Conservation (phyloP, 1,284 basidiomycete genomes). For the Caloboletus inedulis region DNA sequence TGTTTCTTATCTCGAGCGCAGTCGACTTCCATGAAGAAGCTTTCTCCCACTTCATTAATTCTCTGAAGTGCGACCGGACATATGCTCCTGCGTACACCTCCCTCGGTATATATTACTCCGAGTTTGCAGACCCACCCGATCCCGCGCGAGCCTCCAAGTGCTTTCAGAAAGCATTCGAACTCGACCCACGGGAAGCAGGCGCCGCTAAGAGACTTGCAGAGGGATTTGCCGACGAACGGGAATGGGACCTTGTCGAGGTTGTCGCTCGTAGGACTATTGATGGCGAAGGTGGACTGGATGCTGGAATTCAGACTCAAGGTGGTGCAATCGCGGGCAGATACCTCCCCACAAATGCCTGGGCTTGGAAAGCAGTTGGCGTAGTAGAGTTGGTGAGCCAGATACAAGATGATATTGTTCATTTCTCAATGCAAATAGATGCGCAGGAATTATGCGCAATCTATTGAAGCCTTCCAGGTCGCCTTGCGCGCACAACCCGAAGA, state of each 20-base stretch:
- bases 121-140: conserved; percentile 72
- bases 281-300: conserved; percentile 80
- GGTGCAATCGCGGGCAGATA: conserved; percentile 48
- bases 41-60: conserved; percentile 79
- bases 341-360: conserved; percentile 88
- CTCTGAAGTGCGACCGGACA: conserved; percentile 73
- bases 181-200: conserved; percentile 85
- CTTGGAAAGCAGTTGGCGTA: conserved; percentile 95
- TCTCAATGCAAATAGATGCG: conserved; percentile 52
- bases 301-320: conserved; percentile 49
- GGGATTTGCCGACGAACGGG: conserved; percentile 88
- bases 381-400: conserved; percentile 76
- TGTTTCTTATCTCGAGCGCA: conserved; percentile 22
- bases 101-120: conserved; percentile 87
- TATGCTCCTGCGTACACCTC: conserved; percentile 94
- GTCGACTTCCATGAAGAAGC: conserved; percentile 55
- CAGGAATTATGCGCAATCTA: conserved; percentile 74
- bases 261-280: conserved; percentile 91
- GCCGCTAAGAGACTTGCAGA: conserved; percentile 84
- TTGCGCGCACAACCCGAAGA: conserved; percentile 81
- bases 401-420: background rate
- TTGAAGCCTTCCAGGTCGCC: conserved; percentile 85
- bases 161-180: conserved; percentile 98
- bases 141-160: conserved; percentile 88
- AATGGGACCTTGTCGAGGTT: conserved; percentile 96